Conservation (phyloP, 1,284 basidiomycete species). For the Tylopilus sp. region DNA sequence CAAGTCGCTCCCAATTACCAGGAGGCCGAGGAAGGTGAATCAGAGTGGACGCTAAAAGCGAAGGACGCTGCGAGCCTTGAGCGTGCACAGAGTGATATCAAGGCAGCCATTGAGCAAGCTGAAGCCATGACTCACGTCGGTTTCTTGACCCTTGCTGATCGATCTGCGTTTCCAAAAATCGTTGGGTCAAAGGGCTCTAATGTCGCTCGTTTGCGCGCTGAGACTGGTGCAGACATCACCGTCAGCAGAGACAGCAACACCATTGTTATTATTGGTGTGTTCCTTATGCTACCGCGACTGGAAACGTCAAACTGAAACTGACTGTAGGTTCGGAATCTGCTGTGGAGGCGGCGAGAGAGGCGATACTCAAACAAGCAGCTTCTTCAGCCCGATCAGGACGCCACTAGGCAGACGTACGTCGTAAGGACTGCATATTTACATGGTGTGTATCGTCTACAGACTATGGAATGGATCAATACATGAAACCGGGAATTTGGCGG, state of each 20-base stretch:
- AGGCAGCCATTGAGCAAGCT: constrained; percentile 71
- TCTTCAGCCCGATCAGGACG: constrained; percentile 45
- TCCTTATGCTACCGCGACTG: not conserved
- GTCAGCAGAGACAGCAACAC: constrained; percentile 81
- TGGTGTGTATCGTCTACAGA: constrained; percentile 27
- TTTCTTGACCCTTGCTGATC: constrained; percentile 71
- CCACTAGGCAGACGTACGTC: constrained; percentile 25
- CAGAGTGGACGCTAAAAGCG: constrained; percentile 79
- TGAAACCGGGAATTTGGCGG: not conserved
- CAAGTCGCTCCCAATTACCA: constrained; percentile 74
- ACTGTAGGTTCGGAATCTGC: constrained; percentile 61
- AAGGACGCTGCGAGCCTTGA: constrained; percentile 74
- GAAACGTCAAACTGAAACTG: constrained; percentile 6
- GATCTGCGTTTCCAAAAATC: constrained; percentile 76
- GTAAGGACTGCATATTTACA: constrained; percentile 23
- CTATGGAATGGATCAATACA: constrained; percentile 27
- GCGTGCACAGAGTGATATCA: constrained; percentile 61
- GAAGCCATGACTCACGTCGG: constrained; percentile 70
- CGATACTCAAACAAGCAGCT: constrained; percentile 66
- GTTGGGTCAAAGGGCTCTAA: constrained; percentile 87
- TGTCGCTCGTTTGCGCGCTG: constrained; percentile 74
- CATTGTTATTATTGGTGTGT: constrained; percentile 78
- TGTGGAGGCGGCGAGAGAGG: constrained; percentile 73
- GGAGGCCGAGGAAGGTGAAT: constrained; percentile 71
- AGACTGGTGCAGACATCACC: constrained; percentile 86